Percentiles rank a stretch among this genome's conserved stretches.
phyloP scores from a whole-genome alignment of 2,329 filamentous ascomycete genomes.

The Aspergillus terreus region DNA sequence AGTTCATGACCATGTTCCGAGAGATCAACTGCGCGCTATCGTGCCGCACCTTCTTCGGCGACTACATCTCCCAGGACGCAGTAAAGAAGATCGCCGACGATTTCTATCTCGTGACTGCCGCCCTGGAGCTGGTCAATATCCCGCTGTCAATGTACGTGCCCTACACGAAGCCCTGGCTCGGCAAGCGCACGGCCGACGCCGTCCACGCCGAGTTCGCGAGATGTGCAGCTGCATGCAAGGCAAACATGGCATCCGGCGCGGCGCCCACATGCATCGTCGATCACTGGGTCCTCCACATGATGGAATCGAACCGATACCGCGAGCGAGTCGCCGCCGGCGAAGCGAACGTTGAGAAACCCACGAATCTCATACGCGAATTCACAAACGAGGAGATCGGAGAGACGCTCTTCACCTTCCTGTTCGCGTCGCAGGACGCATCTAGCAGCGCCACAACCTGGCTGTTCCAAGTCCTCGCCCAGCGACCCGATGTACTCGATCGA shows the following conservation, averaged over 20 bases:
- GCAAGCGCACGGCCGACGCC: slow-evolving; percentile 82
- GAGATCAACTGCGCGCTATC: slow-evolving; percentile 87
- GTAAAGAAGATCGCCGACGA: slow-evolving; percentile 88
- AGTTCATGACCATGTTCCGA: slow-evolving; percentile 81
- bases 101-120: slow-evolving; percentile 86
- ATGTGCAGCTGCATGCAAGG: slow-evolving; percentile 81
- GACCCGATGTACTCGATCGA: slow-evolving; percentile 47
- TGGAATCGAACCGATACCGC: slow-evolving; percentile 71
- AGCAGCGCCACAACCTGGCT: slow-evolving; percentile 54
- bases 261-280: slow-evolving; percentile 83
- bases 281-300: slow-evolving; percentile 78
- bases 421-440: slow-evolving; percentile 53
- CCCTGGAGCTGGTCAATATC: slow-evolving; percentile 89
- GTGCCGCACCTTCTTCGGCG: slow-evolving; percentile 82
- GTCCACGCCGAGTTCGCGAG: slow-evolving; percentile 77
- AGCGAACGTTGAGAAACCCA: slow-evolving; percentile 47
- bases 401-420: slow-evolving; percentile 53
- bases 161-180: slow-evolving; percentile 85
- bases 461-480: slow-evolving; percentile 51
- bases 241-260: slow-evolving; percentile 75
- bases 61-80: slow-evolving; percentile 81
- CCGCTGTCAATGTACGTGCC: slow-evolving; percentile 72
- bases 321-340: slow-evolving; percentile 66
- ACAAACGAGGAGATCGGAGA: slow-evolving; percentile 48
- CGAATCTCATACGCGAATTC: slow-evolving; percentile 50